Conservation (phyloP, 148 eudicot species). For the Persicaria maculosa region DNA sequence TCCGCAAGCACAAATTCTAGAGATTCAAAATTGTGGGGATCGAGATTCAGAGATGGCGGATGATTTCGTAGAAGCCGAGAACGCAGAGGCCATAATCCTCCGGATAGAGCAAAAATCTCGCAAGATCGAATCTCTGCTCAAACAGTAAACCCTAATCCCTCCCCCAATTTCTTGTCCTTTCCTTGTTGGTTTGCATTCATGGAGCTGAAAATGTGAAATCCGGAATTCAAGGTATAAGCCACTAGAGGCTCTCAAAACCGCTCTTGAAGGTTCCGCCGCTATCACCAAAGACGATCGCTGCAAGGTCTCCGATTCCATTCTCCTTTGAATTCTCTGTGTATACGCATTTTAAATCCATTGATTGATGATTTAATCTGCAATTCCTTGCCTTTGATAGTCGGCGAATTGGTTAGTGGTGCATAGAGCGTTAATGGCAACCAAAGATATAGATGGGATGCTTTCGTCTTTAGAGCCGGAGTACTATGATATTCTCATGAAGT, state of each 20-base stretch:
- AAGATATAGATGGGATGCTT: slow-evolving; percentile 85
- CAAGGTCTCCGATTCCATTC: slow-evolving; percentile 38
- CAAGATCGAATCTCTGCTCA: slow-evolving; percentile 92
- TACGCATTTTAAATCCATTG: neutral
- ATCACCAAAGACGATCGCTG: slow-evolving; percentile 81
- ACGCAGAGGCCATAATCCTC: slow-evolving; percentile 85
- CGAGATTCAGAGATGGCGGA: neutral
- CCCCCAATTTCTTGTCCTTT: neutral
- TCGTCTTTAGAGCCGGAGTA: slow-evolving; percentile 86
- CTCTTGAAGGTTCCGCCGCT: slow-evolving; percentile 84
- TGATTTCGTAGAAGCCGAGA: slow-evolving; percentile 66
- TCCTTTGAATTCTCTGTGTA: neutral
- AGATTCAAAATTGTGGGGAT: neutral
- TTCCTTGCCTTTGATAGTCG: slow-evolving; percentile 33
- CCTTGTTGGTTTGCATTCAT: neutral
- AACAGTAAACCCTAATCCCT: slow-evolving; percentile 35
- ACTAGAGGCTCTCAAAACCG: slow-evolving; percentile 92
- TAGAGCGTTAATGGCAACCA: slow-evolving; percentile 90
- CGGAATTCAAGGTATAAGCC: slow-evolving; percentile 49
- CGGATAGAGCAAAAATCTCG: slow-evolving; percentile 92
- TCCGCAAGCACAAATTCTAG: too few species aligned
- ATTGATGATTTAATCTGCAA: slow-evolving; percentile 1
- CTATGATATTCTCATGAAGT: slow-evolving; percentile 96
- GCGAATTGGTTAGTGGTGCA: slow-evolving; percentile 97
- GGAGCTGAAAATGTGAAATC: neutral